Conservation (phyloP, 2,329 filamentous ascomycete species). For the Neopestalotiopsis clavispora region DNA sequence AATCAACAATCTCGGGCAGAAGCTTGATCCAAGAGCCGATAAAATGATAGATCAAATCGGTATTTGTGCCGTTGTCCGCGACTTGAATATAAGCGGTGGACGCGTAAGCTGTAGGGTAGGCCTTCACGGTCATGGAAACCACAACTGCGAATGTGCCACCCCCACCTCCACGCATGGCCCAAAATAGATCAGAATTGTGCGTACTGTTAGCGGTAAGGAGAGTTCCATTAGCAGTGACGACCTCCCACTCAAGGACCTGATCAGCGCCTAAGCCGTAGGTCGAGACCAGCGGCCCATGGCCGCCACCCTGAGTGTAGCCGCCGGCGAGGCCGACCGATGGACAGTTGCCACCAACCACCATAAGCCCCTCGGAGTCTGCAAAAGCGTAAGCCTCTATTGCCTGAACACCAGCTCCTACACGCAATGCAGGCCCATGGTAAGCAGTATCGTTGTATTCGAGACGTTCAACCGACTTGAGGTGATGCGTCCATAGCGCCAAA, state of each 20-base stretch:
- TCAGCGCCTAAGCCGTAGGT: slow-evolving; percentile 57
- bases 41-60: slow-evolving; percentile 19
- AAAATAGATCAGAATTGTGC: slow-evolving; percentile 56
- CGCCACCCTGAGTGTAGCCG: slow-evolving; percentile 61
- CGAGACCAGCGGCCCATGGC: slow-evolving; percentile 51
- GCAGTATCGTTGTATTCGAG: neutral
- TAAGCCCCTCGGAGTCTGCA: slow-evolving; percentile 41
- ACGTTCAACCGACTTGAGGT: slow-evolving; percentile 37
- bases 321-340: slow-evolving; percentile 56
- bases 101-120: slow-evolving; percentile 15
- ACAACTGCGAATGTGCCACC: slow-evolving; percentile 58
- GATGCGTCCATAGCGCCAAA: slow-evolving; percentile 44
- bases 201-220: slow-evolving; percentile 45
- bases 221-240: slow-evolving; percentile 50
- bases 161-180: slow-evolving; percentile 58
- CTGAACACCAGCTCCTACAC: slow-evolving; percentile 53
- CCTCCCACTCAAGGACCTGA: slow-evolving; percentile 53
- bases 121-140: slow-evolving; percentile 20
- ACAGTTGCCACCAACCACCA: slow-evolving; percentile 44
- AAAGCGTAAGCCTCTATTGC: slow-evolving; percentile 44
- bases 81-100: slow-evolving; percentile 15
- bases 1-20: slow-evolving; percentile 21
- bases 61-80: slow-evolving; percentile 18
- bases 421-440: slow-evolving; percentile 51
- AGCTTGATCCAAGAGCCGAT: slow-evolving; percentile 19